These are phyloP conservation scores for Tremellales sp. DNA, from an alignment of 1,284 basidiomycete species.

Conservation along the genomic window DNA sequence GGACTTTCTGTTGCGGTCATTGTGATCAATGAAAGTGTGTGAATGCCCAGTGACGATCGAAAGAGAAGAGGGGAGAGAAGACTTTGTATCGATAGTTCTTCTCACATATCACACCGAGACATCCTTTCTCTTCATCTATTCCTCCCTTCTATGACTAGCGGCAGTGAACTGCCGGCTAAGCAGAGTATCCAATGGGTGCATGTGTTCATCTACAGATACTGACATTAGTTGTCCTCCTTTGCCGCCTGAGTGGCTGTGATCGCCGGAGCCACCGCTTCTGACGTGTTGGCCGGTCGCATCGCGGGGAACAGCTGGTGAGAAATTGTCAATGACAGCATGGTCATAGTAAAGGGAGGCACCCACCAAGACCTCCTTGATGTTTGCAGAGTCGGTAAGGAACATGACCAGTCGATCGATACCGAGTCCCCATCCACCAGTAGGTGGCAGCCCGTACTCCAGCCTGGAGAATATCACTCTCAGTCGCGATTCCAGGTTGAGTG, in stretches of 20 bases:
- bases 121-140: too few relatives aligned
- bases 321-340: background rate
- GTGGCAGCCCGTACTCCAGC: conserved; percentile 94
- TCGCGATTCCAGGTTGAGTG: background rate
- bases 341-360: conserved; percentile 35
- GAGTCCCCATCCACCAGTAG: conserved; percentile 94
- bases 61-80: too few relatives aligned
- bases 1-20: too few relatives aligned
- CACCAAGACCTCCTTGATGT: conserved; percentile 58
- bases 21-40: too few relatives aligned
- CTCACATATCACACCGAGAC: too few relatives aligned
- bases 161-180: too few relatives aligned
- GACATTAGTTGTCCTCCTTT: too few relatives aligned
- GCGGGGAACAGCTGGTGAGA: conserved; percentile 45
- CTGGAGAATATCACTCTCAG: conserved; percentile 49
- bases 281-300: conserved; percentile 45
- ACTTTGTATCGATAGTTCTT: too few relatives aligned
- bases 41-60: too few relatives aligned
- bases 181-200: too few relatives aligned
- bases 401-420: conserved; percentile 92
- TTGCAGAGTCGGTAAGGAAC: conserved; percentile 90
- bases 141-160: too few relatives aligned
- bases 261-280: conserved; percentile 30
- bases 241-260: conserved; percentile 38
- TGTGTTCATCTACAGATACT: too few relatives aligned